phyloP scores from a whole-genome alignment of 495 filamentous ascomycete genomes.

The Aspergillus bridgeri region DNA sequence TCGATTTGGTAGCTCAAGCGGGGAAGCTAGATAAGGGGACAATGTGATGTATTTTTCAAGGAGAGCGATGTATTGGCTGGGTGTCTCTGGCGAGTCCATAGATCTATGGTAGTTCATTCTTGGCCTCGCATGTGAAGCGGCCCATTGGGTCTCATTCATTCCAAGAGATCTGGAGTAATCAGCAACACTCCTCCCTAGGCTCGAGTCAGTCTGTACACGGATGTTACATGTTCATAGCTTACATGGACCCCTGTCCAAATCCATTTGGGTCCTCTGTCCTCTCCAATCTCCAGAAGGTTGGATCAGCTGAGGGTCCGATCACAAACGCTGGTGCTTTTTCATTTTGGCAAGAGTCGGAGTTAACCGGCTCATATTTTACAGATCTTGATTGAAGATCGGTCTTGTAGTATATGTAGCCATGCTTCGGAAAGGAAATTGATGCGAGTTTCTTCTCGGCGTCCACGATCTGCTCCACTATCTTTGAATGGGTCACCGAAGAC shows the following conservation, averaged over 20 bases:
- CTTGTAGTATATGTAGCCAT: slow-evolving; percentile 7
- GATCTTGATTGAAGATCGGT: slow-evolving; percentile 2
- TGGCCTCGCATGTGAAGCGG: slow-evolving; percentile 15
- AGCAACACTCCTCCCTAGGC: slow-evolving; percentile 15
- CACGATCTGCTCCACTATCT: not conserved
- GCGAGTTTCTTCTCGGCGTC: not conserved
- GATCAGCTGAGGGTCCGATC: not conserved
- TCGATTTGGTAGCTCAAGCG: slow-evolving; percentile 11
- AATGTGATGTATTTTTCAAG: slow-evolving; percentile 11
- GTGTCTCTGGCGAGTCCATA: slow-evolving; percentile 13
- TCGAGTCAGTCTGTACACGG: no score
- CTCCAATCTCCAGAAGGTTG: slow-evolving; percentile 19
- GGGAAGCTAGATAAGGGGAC: slow-evolving; percentile 5
- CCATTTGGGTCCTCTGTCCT: slow-evolving; percentile 17
- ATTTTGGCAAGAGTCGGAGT: not conserved
- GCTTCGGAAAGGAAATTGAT: not conserved
- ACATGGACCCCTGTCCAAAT: slow-evolving; percentile 31
- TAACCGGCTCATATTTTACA: not conserved
- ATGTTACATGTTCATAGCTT: slow-evolving; percentile 11
- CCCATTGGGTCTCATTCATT: slow-evolving; percentile 29
- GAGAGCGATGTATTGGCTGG: slow-evolving; percentile 15
- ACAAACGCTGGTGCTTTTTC: not conserved
- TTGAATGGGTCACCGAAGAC: not conserved
- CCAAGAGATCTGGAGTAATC: slow-evolving; percentile 24
- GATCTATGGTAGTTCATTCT: slow-evolving; percentile 26